Percentiles rank a stretch among this genome's conserved stretches.
Conservation (phyloP, 108 stramenopile genomes). For the Cylindrotheca closterium region DNA sequence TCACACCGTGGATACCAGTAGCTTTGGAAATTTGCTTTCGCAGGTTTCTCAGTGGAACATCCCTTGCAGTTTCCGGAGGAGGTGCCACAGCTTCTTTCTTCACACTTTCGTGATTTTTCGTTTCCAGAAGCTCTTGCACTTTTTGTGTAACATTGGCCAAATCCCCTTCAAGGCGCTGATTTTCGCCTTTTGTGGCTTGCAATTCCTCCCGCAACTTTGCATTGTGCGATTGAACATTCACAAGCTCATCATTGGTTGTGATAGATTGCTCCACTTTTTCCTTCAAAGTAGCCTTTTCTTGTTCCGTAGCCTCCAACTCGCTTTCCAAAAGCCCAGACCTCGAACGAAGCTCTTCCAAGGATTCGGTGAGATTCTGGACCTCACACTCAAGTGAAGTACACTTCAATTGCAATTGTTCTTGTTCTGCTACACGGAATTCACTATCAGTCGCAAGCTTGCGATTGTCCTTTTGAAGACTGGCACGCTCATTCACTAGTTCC, state of each 20-base stretch:
- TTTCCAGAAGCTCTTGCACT: neutral
- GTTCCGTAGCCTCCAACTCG: conserved; percentile 40
- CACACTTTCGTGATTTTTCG: neutral
- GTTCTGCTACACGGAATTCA: conserved; percentile 40
- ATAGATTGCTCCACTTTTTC: conserved; percentile 24
- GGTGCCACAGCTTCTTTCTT: neutral
- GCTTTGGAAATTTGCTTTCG: conserved; percentile 52
- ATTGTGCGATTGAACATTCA: conserved; percentile 25
- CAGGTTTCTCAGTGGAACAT: conserved; percentile 36
- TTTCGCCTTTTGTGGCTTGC: conserved; percentile 5
- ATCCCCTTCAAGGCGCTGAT: conserved; percentile 10
- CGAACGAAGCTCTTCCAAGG: conserved; percentile 17
- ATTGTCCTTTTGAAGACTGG: conserved; percentile 50
- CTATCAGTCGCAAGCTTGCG: conserved; percentile 39
- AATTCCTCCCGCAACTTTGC: conserved; percentile 12
- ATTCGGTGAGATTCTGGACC: conserved; percentile 2
- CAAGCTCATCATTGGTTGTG: conserved; percentile 28
- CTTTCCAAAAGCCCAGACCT: conserved; percentile 13
- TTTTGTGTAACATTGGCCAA: neutral
- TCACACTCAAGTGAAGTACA: conserved; percentile 24
- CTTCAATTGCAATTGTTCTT: conserved; percentile 28
- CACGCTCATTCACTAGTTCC: conserved; percentile 58
- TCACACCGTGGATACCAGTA: conserved; percentile 64
- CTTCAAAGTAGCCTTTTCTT: conserved; percentile 32
- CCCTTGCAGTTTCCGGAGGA: neutral